These are phyloP conservation scores for Cadophora malorum DNA, from an alignment of 2,329 filamentous ascomycete species.

Conservation along the genomic window DNA sequence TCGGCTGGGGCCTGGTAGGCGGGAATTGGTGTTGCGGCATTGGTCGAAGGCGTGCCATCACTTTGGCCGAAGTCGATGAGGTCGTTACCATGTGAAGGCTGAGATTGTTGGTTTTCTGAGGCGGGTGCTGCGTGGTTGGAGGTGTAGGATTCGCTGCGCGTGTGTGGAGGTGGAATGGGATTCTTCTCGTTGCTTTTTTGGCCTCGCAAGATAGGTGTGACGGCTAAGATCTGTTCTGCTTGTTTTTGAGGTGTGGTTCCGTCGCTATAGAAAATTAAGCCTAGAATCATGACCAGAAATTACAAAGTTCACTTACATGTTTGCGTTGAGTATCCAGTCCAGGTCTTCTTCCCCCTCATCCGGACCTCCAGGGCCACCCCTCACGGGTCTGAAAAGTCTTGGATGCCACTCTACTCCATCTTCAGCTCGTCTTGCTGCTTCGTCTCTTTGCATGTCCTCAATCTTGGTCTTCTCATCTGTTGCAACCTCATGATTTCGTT, in stretches of 20 bases:
- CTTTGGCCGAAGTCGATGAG: constrained; percentile 64
- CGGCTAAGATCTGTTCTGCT: constrained; percentile 81
- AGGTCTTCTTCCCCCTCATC: constrained; percentile 88
- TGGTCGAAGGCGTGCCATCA: constrained; percentile 16
- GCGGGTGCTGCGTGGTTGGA: constrained; percentile 15
- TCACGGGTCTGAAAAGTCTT: constrained; percentile 79
- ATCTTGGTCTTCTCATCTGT: constrained; percentile 97
- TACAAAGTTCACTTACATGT: constrained; percentile 65
- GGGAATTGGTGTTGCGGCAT: constrained; percentile 20
- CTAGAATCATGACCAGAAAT: background rate
- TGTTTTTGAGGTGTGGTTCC: constrained; percentile 70
- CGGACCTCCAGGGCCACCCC: constrained; percentile 70
- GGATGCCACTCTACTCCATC: constrained; percentile 88
- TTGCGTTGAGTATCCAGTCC: constrained; percentile 92
- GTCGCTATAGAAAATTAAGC: constrained; percentile 55
- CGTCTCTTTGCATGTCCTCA: constrained; percentile 89
- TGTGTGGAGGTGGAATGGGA: constrained; percentile 58
- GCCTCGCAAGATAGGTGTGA: constrained; percentile 83
- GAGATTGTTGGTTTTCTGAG: constrained; percentile 22
- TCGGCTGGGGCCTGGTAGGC: constrained; percentile 34
- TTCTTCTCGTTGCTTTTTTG: constrained; percentile 63
- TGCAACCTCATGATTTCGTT: constrained; percentile 84
- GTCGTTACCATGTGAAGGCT: constrained; percentile 45
- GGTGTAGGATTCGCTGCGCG: constrained; percentile 33
- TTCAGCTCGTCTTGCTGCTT: constrained; percentile 79